These are phyloP conservation scores for Candida parachauliodes DNA, from an alignment of 805 yeast species.

Conservation along the genomic window DNA sequence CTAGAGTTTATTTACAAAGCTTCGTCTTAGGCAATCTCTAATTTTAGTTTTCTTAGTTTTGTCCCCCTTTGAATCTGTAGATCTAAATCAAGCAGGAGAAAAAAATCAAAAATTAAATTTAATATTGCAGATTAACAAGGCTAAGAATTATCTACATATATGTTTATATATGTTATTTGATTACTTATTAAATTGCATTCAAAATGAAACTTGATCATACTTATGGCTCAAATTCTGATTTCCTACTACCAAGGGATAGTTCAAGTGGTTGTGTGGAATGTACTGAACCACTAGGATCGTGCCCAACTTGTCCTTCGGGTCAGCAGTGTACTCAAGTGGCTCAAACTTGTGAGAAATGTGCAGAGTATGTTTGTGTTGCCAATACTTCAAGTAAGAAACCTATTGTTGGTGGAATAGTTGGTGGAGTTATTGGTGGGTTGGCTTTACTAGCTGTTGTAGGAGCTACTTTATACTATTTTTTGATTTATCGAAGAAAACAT, in stretches of 20 bases:
- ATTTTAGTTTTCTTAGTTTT: too few species aligned
- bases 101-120: too few species aligned
- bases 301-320: constrained; percentile 32
- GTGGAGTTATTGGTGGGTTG: constrained; percentile 41
- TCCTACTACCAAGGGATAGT: constrained; percentile 7
- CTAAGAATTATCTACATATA: too few species aligned
- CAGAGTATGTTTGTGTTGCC: constrained; percentile 19
- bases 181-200: neutral
- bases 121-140: too few species aligned
- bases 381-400: constrained; percentile 13
- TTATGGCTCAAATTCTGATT: neutral
- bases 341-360: constrained; percentile 24
- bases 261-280: constrained; percentile 8
- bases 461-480: constrained; percentile 22
- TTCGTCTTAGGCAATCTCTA: too few species aligned
- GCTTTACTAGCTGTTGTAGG: constrained; percentile 22
- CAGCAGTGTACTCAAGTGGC: constrained; percentile 12
- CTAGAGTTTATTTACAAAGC: too few species aligned
- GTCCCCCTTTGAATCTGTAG: neutral
- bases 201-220: neutral
- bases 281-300: constrained; percentile 15
- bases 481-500: constrained; percentile 31
- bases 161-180: neutral
- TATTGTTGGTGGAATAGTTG: constrained; percentile 39
- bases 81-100: neutral